Conservation (phyloP, 2,329 filamentous ascomycete genomes). For the Coniochaeta sp. region DNA sequence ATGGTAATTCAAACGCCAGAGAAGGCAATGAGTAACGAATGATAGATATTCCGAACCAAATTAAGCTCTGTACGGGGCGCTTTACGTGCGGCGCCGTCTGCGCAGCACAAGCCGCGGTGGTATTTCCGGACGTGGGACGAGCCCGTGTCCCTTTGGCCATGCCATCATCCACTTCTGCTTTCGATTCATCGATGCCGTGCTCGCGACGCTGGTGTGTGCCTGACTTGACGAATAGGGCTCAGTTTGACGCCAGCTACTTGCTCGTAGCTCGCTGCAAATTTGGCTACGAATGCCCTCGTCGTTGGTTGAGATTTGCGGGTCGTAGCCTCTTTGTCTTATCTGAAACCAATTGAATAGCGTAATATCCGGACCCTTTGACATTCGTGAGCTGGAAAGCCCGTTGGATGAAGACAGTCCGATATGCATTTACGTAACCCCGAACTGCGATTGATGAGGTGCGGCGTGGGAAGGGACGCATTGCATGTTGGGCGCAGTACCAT, state of each 20-base stretch:
- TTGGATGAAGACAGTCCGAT: not conserved
- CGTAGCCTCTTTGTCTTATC: conserved; percentile 7
- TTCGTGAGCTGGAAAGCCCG: not conserved
- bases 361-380: not conserved
- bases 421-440: conserved; percentile 1
- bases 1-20: not conserved
- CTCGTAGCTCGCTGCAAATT: not conserved
- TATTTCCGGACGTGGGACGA: not conserved
- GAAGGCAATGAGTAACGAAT: not conserved
- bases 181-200: not conserved
- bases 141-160: not conserved
- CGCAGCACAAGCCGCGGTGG: not conserved
- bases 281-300: not conserved
- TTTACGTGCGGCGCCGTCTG: not conserved
- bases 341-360: conserved; percentile 13
- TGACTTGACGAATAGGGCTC: not conserved
- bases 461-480: not conserved
- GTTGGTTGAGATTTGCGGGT: conserved; percentile 6
- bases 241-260: not conserved
- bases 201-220: not conserved
- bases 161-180: not conserved
- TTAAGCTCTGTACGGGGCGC: not conserved
- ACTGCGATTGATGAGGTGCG: not conserved
- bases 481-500: not conserved
- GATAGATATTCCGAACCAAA: not conserved